These are phyloP conservation scores for Noccaea caerulescens DNA, from an alignment of 345 rosid species.

Conservation along the genomic window DNA sequence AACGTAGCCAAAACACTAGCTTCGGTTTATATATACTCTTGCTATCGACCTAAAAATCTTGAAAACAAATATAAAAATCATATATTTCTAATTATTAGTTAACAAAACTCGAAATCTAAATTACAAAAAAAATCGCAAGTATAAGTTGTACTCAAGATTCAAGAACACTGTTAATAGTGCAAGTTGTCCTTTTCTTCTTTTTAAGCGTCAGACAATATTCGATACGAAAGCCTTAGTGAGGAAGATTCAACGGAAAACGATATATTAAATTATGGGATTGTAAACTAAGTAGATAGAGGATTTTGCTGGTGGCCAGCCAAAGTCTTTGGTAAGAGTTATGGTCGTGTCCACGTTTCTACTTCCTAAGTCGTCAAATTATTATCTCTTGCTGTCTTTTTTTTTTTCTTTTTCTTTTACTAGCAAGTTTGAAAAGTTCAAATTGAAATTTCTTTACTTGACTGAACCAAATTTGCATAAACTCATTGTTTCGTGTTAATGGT, in stretches of 20 bases:
- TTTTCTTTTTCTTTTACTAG: neutral
- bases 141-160: no score
- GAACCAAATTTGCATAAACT: neutral
- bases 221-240: neutral
- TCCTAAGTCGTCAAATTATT: conserved; percentile 4
- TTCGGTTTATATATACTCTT: no score
- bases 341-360: conserved; percentile 38
- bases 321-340: neutral
- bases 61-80: no score
- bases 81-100: no score
- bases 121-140: no score
- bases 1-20: no score
- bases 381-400: conserved; percentile 2
- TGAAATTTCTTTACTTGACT: neutral
- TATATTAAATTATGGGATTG: neutral
- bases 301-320: conserved; percentile 30
- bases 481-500: neutral
- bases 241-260: neutral
- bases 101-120: no score
- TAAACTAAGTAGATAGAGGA: neutral
- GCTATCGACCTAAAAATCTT: no score
- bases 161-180: neutral
- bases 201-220: neutral
- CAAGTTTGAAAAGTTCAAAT: conserved; percentile 1
- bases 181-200: neutral